Evolutionary conservation across 441 rosid genomes (phyloP), one percentile per base, ranked within the genome.

Genomic region (Omphalea diandra): DNA sequence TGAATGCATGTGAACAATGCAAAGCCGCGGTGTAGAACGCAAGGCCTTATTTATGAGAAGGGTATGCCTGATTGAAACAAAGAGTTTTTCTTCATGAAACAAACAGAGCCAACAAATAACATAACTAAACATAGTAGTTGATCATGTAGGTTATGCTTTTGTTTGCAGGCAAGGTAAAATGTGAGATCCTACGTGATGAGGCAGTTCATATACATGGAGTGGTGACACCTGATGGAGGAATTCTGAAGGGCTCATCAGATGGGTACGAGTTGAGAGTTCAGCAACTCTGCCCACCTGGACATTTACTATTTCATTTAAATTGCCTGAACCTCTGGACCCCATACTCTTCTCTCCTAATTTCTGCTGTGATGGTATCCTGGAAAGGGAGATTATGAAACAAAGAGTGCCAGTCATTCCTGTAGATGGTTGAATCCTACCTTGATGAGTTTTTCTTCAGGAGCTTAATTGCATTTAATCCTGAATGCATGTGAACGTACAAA

Each of bases 241-340:
- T 84, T 33, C 36, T 79, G 44, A 80, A 79, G 24, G 82, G 74
- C 29, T 55, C 84, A 1, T 67, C 77, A 2, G 72, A 72, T 11
- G 74, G 67, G 4, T 86, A 73, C 75, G 75, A 85, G 79, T 73
- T 84, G 85, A 85, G 72, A 36, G 85, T 84, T 54, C 85, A 86
- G 76, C 89, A 88, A 76, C 78, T 85, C 1, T 71, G 75, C 69
- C 85, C 88, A 0, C 80, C 88, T 0, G 98, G 98, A 46, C 91
- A 0, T 91, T 94, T 77, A 75, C 83, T 0, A 43, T 94, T 64
- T 75, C 88, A 0, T 88, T 94, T 67, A 83, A 80, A 60, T 83
- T 94, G 38, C 98, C 98, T 0, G 96, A 97, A 68, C 90, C 87
- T n/a, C 93, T 90, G 26, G 98, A 94, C 73, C 88, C 97, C 40